Conservation (phyloP, 1,139 yeast species). For the Blastobotrys arbuscula region DNA sequence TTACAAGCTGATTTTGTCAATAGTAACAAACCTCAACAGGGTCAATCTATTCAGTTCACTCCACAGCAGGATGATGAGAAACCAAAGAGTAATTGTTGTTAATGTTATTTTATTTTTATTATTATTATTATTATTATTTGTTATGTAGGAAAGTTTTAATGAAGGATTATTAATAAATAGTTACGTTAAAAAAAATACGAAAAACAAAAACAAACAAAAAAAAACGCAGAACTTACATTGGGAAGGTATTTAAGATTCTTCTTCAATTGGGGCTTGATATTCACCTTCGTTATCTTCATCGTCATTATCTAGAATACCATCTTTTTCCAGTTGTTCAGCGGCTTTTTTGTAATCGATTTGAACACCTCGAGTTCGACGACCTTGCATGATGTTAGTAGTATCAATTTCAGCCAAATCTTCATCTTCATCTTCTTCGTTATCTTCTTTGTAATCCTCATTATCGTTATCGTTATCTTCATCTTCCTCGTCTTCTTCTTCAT, state of each 20-base stretch:
- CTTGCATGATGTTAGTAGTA: constrained; percentile 74
- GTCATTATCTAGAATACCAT: constrained; percentile 34
- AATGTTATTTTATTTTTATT: constrained; percentile 6
- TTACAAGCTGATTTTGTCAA: constrained; percentile 42
- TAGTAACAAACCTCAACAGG: constrained; percentile 50
- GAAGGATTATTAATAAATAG: background rate
- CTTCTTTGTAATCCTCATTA: constrained; percentile 23
- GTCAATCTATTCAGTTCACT: constrained; percentile 88
- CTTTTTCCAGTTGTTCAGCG: constrained; percentile 58
- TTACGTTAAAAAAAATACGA: background rate
- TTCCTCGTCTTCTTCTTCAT: constrained; percentile 34
- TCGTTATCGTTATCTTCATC: constrained; percentile 35
- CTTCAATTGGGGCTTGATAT: constrained; percentile 30
- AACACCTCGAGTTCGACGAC: constrained; percentile 90
- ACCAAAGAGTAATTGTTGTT: constrained; percentile 57
- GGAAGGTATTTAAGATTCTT: constrained; percentile 17
- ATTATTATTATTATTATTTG: background rate
- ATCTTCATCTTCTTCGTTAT: constrained; percentile 50
- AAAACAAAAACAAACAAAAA: background rate
- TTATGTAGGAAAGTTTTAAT: background rate
- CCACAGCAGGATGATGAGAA: constrained; percentile 84
- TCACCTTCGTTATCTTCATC: constrained; percentile 35
- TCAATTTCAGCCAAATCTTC: constrained; percentile 84
- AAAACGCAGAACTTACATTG: no score
- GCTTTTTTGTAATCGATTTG: constrained; percentile 83